Evolutionary conservation across 192 early-diverging fungal species (phyloP).

Genomic region (Phycomyces blakesleeanus): DNA sequence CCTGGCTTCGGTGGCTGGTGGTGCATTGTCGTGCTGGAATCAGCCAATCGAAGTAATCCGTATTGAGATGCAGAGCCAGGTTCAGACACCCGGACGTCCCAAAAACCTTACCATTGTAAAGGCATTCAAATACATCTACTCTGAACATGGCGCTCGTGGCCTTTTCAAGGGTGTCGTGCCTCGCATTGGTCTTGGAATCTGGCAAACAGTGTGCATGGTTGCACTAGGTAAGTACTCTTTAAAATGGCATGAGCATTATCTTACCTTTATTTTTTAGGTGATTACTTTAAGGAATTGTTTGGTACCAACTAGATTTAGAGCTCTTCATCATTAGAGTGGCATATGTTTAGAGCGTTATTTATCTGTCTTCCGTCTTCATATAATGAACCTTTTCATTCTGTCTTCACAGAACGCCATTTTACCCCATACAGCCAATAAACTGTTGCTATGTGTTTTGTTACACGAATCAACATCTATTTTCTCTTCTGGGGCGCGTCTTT

Average conservation of each 20-base stretch:
- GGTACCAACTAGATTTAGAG: not conserved
- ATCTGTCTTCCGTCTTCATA: not conserved
- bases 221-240: slow-evolving; percentile 43
- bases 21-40: slow-evolving; percentile 95
- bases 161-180: slow-evolving; percentile 90
- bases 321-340: not conserved
- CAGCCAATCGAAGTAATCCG: slow-evolving; percentile 99
- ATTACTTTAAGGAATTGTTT: slow-evolving; percentile 1
- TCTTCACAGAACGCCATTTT: no score
- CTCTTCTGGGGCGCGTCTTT: no score
- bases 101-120: slow-evolving; percentile 86
- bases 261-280: not conserved
- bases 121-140: slow-evolving; percentile 86
- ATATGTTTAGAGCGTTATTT: no score
- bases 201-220: slow-evolving; percentile 95
- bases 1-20: slow-evolving; percentile 80
- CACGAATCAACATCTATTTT: no score
- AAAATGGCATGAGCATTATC: not conserved
- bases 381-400: no score
- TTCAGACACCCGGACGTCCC: slow-evolving; percentile 83
- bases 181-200: slow-evolving; percentile 72
- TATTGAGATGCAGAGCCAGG: slow-evolving; percentile 97
- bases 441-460: no score
- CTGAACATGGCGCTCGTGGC: slow-evolving; percentile 84
- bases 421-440: no score